Conservation (phyloP, 352 stramenopile genomes). For the Globisporangium echinulatum region DNA sequence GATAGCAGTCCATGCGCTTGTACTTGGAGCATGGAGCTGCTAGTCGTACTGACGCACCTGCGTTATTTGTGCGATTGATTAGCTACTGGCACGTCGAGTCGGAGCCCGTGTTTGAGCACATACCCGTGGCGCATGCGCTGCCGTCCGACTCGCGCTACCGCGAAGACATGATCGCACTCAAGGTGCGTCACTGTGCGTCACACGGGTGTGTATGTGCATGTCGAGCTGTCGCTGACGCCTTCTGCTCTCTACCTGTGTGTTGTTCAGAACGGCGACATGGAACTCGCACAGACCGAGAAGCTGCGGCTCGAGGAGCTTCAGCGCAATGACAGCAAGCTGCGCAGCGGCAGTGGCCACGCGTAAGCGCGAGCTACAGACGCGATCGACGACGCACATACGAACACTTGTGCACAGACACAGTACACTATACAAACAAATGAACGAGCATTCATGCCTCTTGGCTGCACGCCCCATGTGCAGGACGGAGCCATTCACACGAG, state of each 20-base stretch:
- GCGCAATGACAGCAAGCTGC: conserved; percentile 41
- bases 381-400: neutral
- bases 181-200: conserved; percentile 21
- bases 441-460: neutral
- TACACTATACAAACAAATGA: neutral
- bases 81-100: conserved; percentile 73
- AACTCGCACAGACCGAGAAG: conserved; percentile 57
- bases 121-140: conserved; percentile 30
- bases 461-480: no score
- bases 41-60: no score
- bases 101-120: conserved; percentile 53
- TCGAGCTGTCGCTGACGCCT: neutral
- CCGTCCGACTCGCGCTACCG: conserved; percentile 58
- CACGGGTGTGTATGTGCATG: neutral
- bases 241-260: neutral
- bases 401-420: neutral
- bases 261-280: conserved; percentile 38
- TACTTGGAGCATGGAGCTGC: neutral
- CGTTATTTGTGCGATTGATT: neutral
- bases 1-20: neutral
- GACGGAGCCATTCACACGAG: no score
- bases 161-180: conserved; percentile 54
- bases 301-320: conserved; percentile 65
- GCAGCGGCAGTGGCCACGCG: conserved; percentile 9
- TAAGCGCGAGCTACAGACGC: neutral